A percentile compares a stretch with the other conserved stretches of the same genome.
Conservation (phyloP, 371 early-diverging fungal species). For the Entomophthora muscae region DNA sequence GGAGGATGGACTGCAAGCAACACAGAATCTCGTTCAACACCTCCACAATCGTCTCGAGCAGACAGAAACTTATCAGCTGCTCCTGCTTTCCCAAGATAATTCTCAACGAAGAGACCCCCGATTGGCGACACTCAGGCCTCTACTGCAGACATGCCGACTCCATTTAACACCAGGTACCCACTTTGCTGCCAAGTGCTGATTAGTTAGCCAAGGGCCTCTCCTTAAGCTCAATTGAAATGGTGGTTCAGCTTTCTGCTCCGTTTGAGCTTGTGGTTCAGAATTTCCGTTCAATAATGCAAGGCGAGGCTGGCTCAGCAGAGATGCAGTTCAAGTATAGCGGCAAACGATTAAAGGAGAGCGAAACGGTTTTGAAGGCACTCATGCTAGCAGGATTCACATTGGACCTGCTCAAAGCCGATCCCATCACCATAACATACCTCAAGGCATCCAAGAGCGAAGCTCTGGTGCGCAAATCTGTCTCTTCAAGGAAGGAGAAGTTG, state of each 20-base stretch:
- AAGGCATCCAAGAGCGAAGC: slow-evolving; percentile 1
- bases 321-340: no score
- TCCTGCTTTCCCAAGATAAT: slow-evolving; percentile 10
- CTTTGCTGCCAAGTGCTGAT: no score
- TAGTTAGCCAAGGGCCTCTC: background rate
- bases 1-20: background rate
- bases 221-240: background rate
- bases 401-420: slow-evolving; percentile 19
- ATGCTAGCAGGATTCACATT: slow-evolving; percentile 29
- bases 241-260: background rate
- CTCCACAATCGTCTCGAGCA: background rate
- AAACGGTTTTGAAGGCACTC: slow-evolving; percentile 26
- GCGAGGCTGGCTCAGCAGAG: no score
- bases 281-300: background rate
- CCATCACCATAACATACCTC: slow-evolving; percentile 10
- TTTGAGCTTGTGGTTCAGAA: background rate
- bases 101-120: no score
- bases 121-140: no score
- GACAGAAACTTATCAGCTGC: background rate
- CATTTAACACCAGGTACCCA: no score
- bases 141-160: no score
- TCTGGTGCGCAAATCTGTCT: background rate
- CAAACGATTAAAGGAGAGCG: slow-evolving; percentile 14
- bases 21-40: background rate
- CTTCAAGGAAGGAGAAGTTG: no score